Percentiles rank a stretch among this genome's conserved stretches.
Evolutionary conservation across 768 basidiomycete species (phyloP).

Genomic region (Porpolomopsis calyptriformis): DNA sequence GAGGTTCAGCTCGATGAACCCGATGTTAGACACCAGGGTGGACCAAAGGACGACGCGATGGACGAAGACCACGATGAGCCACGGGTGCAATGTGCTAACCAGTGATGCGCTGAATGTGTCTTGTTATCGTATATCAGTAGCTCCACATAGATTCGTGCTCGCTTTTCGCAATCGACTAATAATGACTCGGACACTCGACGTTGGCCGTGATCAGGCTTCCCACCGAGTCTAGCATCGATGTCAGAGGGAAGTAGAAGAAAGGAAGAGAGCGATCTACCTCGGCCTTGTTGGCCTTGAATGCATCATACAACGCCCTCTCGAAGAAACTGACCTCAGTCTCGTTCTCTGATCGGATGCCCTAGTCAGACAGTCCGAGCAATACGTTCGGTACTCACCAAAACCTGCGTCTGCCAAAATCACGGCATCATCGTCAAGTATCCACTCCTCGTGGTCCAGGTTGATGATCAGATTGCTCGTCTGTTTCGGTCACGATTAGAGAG

Average conservation of each 20-base stretch:
- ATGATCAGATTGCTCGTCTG: slow-evolving; percentile 97
- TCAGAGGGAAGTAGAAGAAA: slow-evolving; percentile 28
- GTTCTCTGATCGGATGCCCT: slow-evolving; percentile 52
- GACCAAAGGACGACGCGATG: slow-evolving; percentile 61
- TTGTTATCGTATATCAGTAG: neutral
- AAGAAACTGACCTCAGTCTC: slow-evolving; percentile 95
- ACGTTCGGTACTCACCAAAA: slow-evolving; percentile 48
- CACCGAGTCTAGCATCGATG: slow-evolving; percentile 7
- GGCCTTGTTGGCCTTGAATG: slow-evolving; percentile 53
- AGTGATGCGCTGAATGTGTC: slow-evolving; percentile 29
- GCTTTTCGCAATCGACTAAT: slow-evolving; percentile 1
- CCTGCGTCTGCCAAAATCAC: slow-evolving; percentile 59
- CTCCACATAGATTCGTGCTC: neutral
- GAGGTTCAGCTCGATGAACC: slow-evolving; percentile 78
- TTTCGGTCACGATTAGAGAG: neutral
- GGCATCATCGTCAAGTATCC: slow-evolving; percentile 67
- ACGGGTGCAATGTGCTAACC: slow-evolving; percentile 92
- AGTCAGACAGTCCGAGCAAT: neutral
- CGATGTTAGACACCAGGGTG: slow-evolving; percentile 39
- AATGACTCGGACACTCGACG: too few relatives aligned
- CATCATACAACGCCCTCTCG: slow-evolving; percentile 62
- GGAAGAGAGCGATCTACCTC: neutral
- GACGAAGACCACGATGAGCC: slow-evolving; percentile 91
- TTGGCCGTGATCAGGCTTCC: slow-evolving; percentile 7
- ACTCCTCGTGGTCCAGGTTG: slow-evolving; percentile 91